Base-by-base conservation (phyloP, 495 filamentous ascomycete species). In the Xanthoparmelia taractica region DNA sequence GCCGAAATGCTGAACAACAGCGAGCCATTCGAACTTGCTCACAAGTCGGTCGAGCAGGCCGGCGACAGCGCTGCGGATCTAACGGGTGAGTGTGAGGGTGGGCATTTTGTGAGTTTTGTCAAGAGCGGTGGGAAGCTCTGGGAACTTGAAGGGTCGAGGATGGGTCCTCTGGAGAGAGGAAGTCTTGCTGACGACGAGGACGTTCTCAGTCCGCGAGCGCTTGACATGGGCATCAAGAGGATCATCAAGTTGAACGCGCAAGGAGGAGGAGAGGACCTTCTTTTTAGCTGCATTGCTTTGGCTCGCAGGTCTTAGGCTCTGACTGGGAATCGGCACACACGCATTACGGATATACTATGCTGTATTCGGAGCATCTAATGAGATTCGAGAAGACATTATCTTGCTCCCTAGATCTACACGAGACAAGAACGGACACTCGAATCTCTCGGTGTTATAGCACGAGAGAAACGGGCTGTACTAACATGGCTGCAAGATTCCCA, bases 61-160 rank as follows among this genome's bases (percentile, higher is more conserved):
- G 93, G 92, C 13, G 88, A 91, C 74, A 91, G 89, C 6, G 74
- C 73, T 41, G 87, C 89, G 56, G 52, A 59, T 17, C 15, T 20
- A 33, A 38, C 70, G 27, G 67, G 57, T 27, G 72, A 73, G 23
- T 65, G 58, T 48, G 65, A 60, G 38, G 68, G 68, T 25, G 69
- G 71, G 43, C 91, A 95, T 72, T 95, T 90, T 76, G 89, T 96
- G 64, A 86, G 84, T 65, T 95, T 96, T 77, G 89, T 92, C 12
- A 90, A 87, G 77, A 73, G 69, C 25, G 82, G 85, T 71, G 84
- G 84, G 54, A 79, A 79, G 64, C 71, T 96, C 65, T 96, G 92
- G 85, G 91, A 96, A 80, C 75, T 96, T 63, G 90, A 96, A 77
- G 91, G 91, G 13, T 68, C 85, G 43, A 74, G 87, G 70, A 90